A percentile compares a stretch with the other conserved stretches of the same genome.
phyloP scores from a whole-genome alignment of 495 filamentous ascomycete species.

The Lindgomyces ingoldianus region DNA sequence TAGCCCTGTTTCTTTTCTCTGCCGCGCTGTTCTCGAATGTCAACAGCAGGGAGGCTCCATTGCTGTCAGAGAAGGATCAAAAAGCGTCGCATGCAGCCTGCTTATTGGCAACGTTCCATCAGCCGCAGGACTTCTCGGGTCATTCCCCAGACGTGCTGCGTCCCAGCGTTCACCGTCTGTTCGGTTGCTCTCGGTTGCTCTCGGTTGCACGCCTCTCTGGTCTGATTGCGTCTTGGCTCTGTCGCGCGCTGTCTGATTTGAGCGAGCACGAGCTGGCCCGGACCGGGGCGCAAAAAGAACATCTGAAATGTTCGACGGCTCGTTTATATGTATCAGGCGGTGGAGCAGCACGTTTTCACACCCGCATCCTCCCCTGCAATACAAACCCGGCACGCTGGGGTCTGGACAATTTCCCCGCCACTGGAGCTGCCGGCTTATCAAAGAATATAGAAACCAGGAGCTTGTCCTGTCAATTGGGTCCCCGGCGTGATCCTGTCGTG shows the following conservation, averaged over 20 bases:
- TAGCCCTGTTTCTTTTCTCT: too few relatives aligned
- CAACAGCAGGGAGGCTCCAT: too few relatives aligned
- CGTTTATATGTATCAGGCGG: not conserved
- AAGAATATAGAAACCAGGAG: conserved; percentile 1
- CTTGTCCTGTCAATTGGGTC: conserved; percentile 6
- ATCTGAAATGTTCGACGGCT: not conserved
- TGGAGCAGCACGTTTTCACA: not conserved
- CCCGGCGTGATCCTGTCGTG: conserved; percentile 15
- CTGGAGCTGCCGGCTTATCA: conserved; percentile 9
- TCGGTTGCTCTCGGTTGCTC: not conserved
- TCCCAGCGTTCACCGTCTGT: not conserved
- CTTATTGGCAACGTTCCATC: not conserved
- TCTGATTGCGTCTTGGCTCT: not conserved
- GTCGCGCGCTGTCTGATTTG: not conserved
- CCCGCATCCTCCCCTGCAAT: conserved; percentile 3
- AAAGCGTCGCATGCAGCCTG: not conserved
- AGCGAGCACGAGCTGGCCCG: not conserved
- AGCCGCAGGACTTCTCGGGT: not conserved
- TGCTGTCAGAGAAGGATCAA: not conserved
- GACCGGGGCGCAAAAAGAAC: conserved; percentile 16
- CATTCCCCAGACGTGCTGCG: not conserved
- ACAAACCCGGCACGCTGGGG: conserved; percentile 1
- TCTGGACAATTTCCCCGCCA: conserved; percentile 18
- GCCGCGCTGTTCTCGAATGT: too few relatives aligned
- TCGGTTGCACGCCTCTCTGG: not conserved